Percentiles rank a stretch among this genome's conserved stretches.
phyloP scores from a whole-genome alignment of 139 green algal genomes.

The Chlorella sp. region DNA sequence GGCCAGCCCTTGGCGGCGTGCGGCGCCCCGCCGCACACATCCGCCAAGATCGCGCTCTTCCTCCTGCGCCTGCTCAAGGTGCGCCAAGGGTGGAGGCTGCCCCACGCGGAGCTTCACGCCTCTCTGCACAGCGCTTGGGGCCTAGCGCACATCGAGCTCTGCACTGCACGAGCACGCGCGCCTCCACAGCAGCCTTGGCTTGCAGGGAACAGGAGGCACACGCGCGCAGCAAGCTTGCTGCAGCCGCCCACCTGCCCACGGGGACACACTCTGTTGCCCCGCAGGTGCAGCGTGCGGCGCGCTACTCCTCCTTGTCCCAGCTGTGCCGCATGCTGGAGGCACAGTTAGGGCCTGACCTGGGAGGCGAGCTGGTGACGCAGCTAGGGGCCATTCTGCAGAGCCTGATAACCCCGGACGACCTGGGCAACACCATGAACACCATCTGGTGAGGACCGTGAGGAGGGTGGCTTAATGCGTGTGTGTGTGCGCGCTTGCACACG shows the following conservation, averaged over 20 bases:
- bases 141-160: too few relatives aligned
- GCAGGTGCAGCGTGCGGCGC: not conserved
- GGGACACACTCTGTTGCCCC: not conserved
- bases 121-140: too few relatives aligned
- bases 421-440: conserved; percentile 1
- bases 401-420: conserved; percentile 9
- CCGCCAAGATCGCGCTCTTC: conserved; percentile 20
- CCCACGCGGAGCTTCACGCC: not conserved
- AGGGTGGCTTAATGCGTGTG: too few relatives aligned
- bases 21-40: not conserved
- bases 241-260: not conserved
- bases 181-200: too few relatives aligned
- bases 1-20: not conserved
- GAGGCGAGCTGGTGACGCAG: conserved; percentile 3
- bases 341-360: conserved; percentile 5
- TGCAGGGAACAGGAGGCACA: not conserved
- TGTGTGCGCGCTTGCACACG: not conserved
- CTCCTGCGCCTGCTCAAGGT: conserved; percentile 23
- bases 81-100: not conserved
- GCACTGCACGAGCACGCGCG: not conserved
- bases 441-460: not conserved
- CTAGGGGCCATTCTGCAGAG: conserved; percentile 21
- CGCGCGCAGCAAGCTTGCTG: not conserved
- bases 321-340: conserved; percentile 16
- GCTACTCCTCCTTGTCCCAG: conserved; percentile 6